Percentiles rank a stretch among this genome's conserved stretches.
These are phyloP conservation scores for Phlebopus sp. DNA, from an alignment of 1,284 basidiomycete species.

Conservation along the genomic window DNA sequence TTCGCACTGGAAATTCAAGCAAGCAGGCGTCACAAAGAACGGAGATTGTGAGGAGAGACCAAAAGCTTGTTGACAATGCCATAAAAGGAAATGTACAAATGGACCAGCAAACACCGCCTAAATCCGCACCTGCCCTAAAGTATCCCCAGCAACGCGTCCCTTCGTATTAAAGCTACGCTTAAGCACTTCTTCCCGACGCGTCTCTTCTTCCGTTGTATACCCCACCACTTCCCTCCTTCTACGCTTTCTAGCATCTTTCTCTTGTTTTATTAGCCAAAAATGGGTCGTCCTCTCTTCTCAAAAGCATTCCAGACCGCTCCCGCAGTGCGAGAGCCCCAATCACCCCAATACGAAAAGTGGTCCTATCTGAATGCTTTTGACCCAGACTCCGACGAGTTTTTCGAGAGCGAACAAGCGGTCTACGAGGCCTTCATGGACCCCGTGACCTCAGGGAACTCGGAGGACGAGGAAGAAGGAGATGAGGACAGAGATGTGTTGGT, in stretches of 20 bases:
- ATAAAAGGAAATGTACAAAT: neutral
- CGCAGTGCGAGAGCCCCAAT: slow-evolving; percentile 49
- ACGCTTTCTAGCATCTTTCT: neutral
- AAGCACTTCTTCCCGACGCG: neutral
- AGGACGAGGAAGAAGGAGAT: slow-evolving; percentile 25
- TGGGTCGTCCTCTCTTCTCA: slow-evolving; percentile 72
- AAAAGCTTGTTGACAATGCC: neutral
- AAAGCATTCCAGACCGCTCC: slow-evolving; percentile 39
- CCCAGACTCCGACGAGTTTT: slow-evolving; percentile 79
- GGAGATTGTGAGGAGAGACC: neutral
- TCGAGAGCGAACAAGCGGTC: slow-evolving; percentile 52
- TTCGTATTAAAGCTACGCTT: slow-evolving; percentile 16
- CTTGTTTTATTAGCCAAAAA: slow-evolving; percentile 37
- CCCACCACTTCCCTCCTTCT: neutral
- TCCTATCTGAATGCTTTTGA: slow-evolving; percentile 66
- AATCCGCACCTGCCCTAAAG: slow-evolving; percentile 35
- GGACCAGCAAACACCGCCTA: slow-evolving; percentile 17
- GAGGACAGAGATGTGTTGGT: slow-evolving; percentile 25
- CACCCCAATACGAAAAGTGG: slow-evolving; percentile 53
- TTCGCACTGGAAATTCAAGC: neutral
- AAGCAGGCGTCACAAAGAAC: neutral
- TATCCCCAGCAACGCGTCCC: slow-evolving; percentile 2
- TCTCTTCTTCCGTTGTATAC: slow-evolving; percentile 8
- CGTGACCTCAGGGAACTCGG: slow-evolving; percentile 11
- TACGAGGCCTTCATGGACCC: slow-evolving; percentile 64